Conservation (phyloP, 331 rosid genomes). For the Malus hybrid region DNA sequence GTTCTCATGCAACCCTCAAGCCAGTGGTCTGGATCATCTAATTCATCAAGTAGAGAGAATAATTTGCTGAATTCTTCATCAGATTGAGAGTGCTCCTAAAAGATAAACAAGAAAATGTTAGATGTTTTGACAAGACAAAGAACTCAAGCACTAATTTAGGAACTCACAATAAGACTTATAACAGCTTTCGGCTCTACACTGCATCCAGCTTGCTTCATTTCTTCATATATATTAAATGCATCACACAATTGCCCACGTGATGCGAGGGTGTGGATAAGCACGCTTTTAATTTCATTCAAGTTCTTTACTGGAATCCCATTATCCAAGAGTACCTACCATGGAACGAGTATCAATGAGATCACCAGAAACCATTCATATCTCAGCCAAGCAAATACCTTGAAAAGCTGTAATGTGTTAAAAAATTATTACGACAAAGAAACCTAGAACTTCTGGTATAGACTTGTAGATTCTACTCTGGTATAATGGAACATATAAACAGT, state of each 20-base stretch:
- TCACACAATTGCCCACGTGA: constrained; percentile 53
- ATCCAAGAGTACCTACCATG: constrained; percentile 49
- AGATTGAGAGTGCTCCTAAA: constrained; percentile 44
- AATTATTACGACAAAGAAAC: not conserved
- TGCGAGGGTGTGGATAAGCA: constrained; percentile 69
- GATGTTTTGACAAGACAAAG: not conserved
- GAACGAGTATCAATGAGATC: constrained; percentile 9
- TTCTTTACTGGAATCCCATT: constrained; percentile 31
- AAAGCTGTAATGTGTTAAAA: not conserved
- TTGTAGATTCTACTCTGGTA: not conserved
- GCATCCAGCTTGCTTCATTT: constrained; percentile 57
- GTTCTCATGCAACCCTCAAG: constrained; percentile 55
- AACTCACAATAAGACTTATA: constrained; percentile 62
- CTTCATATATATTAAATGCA: constrained; percentile 45
- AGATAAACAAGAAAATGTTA: constrained; percentile 1
- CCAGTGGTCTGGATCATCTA: constrained; percentile 49
- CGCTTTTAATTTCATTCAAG: constrained; percentile 62
- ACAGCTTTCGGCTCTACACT: constrained; percentile 64
- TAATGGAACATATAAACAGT: not conserved
- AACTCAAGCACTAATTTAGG: constrained; percentile 7
- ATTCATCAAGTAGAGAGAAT: constrained; percentile 51
- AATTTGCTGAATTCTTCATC: constrained; percentile 49
- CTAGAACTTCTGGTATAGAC: not conserved
- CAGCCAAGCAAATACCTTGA: not conserved
- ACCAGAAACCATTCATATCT: not conserved